Evolutionary conservation across 1,284 basidiomycete species (phyloP).

Genomic region (Bondarzewia mesenterica): DNA sequence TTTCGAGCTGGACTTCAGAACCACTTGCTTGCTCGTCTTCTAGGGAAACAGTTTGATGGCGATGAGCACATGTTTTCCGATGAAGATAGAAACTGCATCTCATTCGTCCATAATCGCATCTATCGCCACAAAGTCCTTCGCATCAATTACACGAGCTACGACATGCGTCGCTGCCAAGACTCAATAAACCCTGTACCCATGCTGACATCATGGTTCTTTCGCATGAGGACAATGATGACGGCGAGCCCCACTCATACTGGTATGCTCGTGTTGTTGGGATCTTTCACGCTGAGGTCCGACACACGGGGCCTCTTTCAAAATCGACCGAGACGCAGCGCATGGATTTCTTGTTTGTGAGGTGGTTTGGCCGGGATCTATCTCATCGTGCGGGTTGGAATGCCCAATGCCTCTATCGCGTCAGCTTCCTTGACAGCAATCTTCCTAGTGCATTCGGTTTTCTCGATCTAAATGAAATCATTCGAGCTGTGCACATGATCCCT

Average conservation of each 20-base stretch:
- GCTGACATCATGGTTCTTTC: slow-evolving; percentile 15
- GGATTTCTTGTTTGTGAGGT: slow-evolving; percentile 1
- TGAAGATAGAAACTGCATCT: neutral
- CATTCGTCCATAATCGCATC: neutral
- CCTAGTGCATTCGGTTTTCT: neutral
- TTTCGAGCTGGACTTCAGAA: neutral
- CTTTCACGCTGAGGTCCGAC: slow-evolving; percentile 7
- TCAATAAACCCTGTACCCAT: slow-evolving; percentile 15
- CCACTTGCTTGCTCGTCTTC: neutral
- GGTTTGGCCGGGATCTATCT: neutral
- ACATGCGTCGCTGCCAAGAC: slow-evolving; percentile 13
- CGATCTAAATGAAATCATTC: neutral
- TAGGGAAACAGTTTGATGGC: neutral
- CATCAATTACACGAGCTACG: slow-evolving; percentile 4
- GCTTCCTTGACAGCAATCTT: neutral
- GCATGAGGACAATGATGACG: neutral
- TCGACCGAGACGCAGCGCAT: neutral
- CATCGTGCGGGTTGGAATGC: neutral
- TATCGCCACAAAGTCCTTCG: neutral
- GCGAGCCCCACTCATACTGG: slow-evolving; percentile 3
- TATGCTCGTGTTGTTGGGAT: slow-evolving; percentile 11
- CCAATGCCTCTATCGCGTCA: neutral
- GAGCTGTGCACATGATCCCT: neutral
- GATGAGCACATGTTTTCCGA: neutral
- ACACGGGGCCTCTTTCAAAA: neutral